Percentiles rank a stretch among this genome's conserved stretches.
phyloP scores from a whole-genome alignment of 2,329 filamentous ascomycete genomes.

The Monilinia polystroma region DNA sequence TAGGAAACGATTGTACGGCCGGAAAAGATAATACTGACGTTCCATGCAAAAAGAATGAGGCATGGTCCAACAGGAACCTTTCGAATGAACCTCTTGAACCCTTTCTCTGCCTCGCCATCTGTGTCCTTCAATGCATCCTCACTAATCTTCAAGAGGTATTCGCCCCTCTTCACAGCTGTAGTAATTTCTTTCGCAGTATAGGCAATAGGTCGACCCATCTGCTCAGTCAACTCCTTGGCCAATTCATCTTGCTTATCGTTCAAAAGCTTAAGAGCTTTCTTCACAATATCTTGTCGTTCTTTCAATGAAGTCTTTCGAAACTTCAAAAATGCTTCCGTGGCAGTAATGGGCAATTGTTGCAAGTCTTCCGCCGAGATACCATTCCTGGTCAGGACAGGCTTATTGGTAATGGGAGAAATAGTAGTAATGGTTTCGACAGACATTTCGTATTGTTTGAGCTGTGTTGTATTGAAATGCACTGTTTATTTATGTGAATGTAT shows the following conservation, averaged over 20 bases:
- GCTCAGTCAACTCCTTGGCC: conserved; percentile 80
- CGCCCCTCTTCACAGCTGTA: conserved; percentile 80
- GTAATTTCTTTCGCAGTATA: conserved; percentile 81
- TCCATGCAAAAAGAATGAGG: conserved; percentile 92
- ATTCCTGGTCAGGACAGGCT: conserved; percentile 75
- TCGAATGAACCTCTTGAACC: conserved; percentile 86
- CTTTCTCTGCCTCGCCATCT: conserved; percentile 77
- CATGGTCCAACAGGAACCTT: conserved; percentile 87
- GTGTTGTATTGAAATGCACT: too few relatives aligned
- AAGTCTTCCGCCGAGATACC: conserved; percentile 72
- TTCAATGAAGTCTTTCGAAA: conserved; percentile 74
- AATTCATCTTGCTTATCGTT: conserved; percentile 73
- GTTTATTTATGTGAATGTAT: neutral
- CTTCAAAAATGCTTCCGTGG: conserved; percentile 71
- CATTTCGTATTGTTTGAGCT: conserved; percentile 45
- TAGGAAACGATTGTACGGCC: conserved; percentile 4
- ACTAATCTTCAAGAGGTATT: conserved; percentile 83
- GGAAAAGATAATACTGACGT: conserved; percentile 58
- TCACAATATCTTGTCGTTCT: conserved; percentile 77
- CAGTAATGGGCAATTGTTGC: conserved; percentile 66
- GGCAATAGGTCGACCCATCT: conserved; percentile 92
- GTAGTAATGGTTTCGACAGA: conserved; percentile 68
- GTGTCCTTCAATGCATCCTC: conserved; percentile 76
- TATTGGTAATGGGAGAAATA: conserved; percentile 87
- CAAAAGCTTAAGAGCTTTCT: conserved; percentile 72